phyloP scores from a whole-genome alignment of 768 basidiomycete genomes.

The Cystofilobasidium capitatum region DNA sequence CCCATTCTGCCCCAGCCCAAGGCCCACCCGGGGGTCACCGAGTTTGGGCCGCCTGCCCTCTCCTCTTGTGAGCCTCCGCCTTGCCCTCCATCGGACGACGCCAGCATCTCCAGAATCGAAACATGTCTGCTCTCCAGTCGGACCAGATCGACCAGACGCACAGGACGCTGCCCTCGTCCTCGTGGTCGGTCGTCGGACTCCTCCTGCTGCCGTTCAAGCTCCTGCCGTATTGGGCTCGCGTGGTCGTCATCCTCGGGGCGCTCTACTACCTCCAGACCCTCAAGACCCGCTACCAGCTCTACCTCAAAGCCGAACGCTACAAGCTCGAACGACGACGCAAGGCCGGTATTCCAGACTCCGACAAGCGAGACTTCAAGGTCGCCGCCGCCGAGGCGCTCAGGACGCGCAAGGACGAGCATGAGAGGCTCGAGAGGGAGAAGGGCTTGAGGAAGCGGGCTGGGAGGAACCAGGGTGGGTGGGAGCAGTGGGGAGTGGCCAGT shows the following conservation, averaged over 20 bases:
- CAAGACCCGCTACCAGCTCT: background rate
- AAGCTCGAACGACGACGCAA: background rate
- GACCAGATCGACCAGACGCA: conserved; percentile 3
- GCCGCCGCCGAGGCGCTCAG: background rate
- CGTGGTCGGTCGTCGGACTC: background rate
- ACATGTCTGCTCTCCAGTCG: background rate
- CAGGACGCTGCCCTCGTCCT: background rate
- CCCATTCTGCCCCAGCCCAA: too few relatives aligned
- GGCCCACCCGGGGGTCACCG: too few relatives aligned
- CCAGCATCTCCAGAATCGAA: too few relatives aligned
- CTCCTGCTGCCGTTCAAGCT: background rate
- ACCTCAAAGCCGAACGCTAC: background rate
- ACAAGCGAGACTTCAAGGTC: background rate
- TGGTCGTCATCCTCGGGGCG: background rate
- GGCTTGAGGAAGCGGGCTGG: background rate
- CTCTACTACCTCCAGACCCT: background rate
- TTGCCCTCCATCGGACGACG: too few relatives aligned
- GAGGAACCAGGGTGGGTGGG: background rate
- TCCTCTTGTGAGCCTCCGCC: too few relatives aligned
- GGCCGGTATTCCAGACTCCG: background rate
- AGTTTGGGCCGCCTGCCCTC: too few relatives aligned
- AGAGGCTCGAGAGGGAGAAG: background rate
- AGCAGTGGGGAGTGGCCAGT: background rate
- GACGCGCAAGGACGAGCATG: background rate
- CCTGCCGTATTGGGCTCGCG: background rate